A percentile compares a stretch with the other conserved stretches of the same genome.
phyloP scores from a whole-genome alignment of 768 basidiomycete species.

The Xerocomellus amylosporus region DNA sequence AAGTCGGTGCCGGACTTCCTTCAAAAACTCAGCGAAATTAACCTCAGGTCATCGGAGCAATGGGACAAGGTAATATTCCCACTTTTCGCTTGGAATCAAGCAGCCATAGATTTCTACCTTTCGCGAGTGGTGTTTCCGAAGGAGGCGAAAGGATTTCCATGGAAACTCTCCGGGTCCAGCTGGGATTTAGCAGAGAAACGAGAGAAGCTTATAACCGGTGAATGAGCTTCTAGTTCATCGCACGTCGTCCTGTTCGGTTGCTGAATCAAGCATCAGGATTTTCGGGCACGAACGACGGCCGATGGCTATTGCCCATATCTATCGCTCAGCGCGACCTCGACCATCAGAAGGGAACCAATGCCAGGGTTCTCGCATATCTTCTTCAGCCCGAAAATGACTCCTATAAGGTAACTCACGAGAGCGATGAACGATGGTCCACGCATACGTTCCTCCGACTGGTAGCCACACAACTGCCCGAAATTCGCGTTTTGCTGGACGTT shows the following conservation, averaged over 20 bases:
- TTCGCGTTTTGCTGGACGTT: slow-evolving; percentile 50
- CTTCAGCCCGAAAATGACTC: slow-evolving; percentile 19
- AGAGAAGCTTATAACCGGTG: slow-evolving; percentile 4
- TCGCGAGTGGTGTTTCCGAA: slow-evolving; percentile 35
- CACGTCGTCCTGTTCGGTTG: background rate
- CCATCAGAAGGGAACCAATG: slow-evolving; percentile 40
- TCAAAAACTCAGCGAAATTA: background rate
- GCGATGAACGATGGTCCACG: background rate
- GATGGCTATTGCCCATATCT: slow-evolving; percentile 35
- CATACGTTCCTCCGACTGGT: slow-evolving; percentile 27
- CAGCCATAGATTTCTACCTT: slow-evolving; percentile 13
- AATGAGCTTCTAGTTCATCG: background rate
- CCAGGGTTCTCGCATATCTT: slow-evolving; percentile 31
- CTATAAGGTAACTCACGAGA: slow-evolving; percentile 7
- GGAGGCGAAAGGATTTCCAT: slow-evolving; percentile 31
- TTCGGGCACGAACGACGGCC: slow-evolving; percentile 39
- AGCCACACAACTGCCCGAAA: slow-evolving; percentile 29
- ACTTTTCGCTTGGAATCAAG: background rate
- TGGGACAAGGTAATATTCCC: slow-evolving; percentile 2
- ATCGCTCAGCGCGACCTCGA: slow-evolving; percentile 28
- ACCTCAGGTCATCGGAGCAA: slow-evolving; percentile 6
- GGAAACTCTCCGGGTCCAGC: slow-evolving; percentile 27
- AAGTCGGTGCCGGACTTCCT: background rate
- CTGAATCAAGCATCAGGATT: slow-evolving; percentile 26
- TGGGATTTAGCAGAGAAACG: slow-evolving; percentile 37